Evolutionary conservation across 495 filamentous ascomycete species (phyloP).

Genomic region (Letharia lupina): DNA sequence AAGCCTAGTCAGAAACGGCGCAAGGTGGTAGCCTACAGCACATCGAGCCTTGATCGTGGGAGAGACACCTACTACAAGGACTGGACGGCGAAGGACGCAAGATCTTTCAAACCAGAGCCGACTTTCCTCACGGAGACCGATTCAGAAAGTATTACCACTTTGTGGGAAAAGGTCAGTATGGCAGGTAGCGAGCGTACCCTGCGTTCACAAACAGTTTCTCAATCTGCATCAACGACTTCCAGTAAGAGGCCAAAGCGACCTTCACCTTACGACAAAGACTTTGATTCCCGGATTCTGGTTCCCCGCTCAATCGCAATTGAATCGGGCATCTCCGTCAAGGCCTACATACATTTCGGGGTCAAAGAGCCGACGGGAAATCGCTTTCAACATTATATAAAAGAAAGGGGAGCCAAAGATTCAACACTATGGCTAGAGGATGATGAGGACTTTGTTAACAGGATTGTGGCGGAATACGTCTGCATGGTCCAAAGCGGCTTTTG

Average conservation of each 20-base stretch:
- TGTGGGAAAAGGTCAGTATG: neutral
- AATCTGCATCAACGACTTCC: no score
- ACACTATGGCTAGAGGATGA: slow-evolving; percentile 1
- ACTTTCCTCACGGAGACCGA: neutral
- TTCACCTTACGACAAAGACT: slow-evolving; percentile 5
- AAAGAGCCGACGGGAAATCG: neutral
- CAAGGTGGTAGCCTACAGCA: neutral
- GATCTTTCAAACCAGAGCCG: neutral
- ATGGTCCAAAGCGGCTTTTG: neutral
- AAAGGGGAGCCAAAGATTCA: neutral
- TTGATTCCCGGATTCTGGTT: neutral
- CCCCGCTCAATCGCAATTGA: slow-evolving; percentile 1
- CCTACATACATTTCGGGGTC: slow-evolving; percentile 1
- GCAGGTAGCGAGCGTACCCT: neutral
- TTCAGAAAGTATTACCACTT: neutral
- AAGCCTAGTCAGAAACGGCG: no score
- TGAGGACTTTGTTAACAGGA: neutral
- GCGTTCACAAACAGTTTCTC: neutral
- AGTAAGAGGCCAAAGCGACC: neutral
- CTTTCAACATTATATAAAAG: neutral
- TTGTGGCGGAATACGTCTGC: neutral
- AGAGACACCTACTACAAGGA: neutral
- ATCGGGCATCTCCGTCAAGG: neutral
- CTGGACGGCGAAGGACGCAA: neutral
- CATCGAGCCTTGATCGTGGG: neutral